phyloP scores from a whole-genome alignment of 768 basidiomycete genomes.

The Tricholoma flavovirens region DNA sequence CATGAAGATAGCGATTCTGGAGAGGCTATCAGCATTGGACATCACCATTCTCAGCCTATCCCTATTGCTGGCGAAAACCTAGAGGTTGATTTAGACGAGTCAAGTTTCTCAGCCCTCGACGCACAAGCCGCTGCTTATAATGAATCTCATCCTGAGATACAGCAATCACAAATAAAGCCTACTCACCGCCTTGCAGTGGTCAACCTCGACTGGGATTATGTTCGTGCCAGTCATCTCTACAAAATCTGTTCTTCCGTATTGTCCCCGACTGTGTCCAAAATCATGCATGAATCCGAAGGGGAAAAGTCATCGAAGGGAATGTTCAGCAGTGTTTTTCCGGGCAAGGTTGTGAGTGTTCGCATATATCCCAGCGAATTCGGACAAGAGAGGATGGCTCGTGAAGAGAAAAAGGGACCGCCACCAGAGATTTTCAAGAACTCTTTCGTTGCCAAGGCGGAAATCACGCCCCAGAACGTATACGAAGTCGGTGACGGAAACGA shows the following conservation, averaged over 20 bases:
- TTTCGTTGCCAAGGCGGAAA: slow-evolving; percentile 40
- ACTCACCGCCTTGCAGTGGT: slow-evolving; percentile 83
- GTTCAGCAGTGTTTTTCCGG: slow-evolving; percentile 39
- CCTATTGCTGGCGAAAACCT: slow-evolving; percentile 20
- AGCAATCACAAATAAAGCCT: slow-evolving; percentile 31
- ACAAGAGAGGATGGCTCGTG: slow-evolving; percentile 74
- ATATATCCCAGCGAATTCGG: slow-evolving; percentile 96
- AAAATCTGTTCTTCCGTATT: slow-evolving; percentile 89
- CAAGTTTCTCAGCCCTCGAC: slow-evolving; percentile 62
- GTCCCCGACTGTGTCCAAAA: slow-evolving; percentile 39
- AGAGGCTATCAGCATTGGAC: slow-evolving; percentile 47
- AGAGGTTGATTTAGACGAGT: slow-evolving; percentile 80
- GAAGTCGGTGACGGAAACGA: slow-evolving; percentile 68
- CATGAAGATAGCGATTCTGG: slow-evolving; percentile 41
- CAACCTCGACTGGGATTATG: slow-evolving; percentile 97
- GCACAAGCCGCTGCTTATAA: slow-evolving; percentile 65
- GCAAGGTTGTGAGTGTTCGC: slow-evolving; percentile 68
- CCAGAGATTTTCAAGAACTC: slow-evolving; percentile 64
- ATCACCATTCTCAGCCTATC: slow-evolving; percentile 37
- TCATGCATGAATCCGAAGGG: slow-evolving; percentile 11
- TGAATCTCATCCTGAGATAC: slow-evolving; percentile 42
- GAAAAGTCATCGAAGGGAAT: slow-evolving; percentile 13
- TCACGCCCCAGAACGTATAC: slow-evolving; percentile 60
- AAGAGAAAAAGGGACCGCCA: slow-evolving; percentile 90
- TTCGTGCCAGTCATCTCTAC: slow-evolving; percentile 84